Percentiles rank a stretch among this genome's conserved stretches.
phyloP scores from a whole-genome alignment of 495 filamentous ascomycete species.

The Bathelium albidoporum region DNA sequence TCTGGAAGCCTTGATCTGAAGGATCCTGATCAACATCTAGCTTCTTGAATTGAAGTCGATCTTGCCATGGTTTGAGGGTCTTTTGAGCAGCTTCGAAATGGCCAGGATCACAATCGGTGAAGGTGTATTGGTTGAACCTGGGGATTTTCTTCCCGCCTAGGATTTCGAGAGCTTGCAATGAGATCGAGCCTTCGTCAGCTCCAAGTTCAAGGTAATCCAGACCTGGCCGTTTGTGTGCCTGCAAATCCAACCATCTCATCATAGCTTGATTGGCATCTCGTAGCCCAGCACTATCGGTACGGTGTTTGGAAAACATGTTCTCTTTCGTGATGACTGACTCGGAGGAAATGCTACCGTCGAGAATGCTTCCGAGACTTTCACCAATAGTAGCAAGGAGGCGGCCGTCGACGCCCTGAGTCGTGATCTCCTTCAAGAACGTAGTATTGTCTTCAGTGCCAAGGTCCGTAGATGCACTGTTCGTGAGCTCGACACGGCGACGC shows the following conservation, averaged over 20 bases:
- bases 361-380: neutral
- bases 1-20: slow-evolving; percentile 16
- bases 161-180: slow-evolving; percentile 8
- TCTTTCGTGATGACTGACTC: neutral
- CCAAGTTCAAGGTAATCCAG: slow-evolving; percentile 18
- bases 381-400: neutral
- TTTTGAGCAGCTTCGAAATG: slow-evolving; percentile 16
- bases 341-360: neutral
- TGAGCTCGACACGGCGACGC: slow-evolving; percentile 3
- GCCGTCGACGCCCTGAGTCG: neutral
- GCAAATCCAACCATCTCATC: slow-evolving; percentile 4
- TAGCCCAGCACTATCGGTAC: slow-evolving; percentile 2
- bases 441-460: neutral
- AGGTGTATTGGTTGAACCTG: slow-evolving; percentile 9
- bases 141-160: neutral
- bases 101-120: slow-evolving; percentile 15
- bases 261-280: neutral
- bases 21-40: slow-evolving; percentile 22
- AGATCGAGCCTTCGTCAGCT: slow-evolving; percentile 17
- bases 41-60: slow-evolving; percentile 11
- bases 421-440: neutral
- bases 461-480: neutral
- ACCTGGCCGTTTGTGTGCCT: slow-evolving; percentile 1
- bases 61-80: slow-evolving; percentile 9
- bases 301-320: slow-evolving; percentile 1